Conservation (phyloP, 1,284 basidiomycete species). For the Ceratobasidium sp. region DNA sequence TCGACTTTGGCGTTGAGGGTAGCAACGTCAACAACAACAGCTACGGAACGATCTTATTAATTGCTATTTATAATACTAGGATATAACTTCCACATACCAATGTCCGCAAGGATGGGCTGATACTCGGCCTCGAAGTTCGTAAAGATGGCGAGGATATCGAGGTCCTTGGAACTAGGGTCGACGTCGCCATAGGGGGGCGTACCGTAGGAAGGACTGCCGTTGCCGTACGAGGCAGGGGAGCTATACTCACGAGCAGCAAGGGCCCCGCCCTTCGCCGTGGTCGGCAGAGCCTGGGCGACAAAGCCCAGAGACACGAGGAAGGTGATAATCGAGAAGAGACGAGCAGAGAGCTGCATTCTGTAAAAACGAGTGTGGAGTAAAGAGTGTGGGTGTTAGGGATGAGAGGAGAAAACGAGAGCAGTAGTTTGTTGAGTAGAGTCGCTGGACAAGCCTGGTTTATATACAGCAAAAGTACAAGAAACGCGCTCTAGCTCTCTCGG, state of each 20-base stretch:
- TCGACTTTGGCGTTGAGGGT: neutral
- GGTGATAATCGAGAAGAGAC: constrained; percentile 29
- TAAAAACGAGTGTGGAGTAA: constrained; percentile 4
- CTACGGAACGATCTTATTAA: neutral
- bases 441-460: neutral
- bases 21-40: neutral
- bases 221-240: neutral
- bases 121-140: neutral
- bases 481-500: no score
- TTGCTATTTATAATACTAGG: no score
- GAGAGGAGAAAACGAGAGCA: neutral
- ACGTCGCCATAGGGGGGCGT: neutral
- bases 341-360: constrained; percentile 19
- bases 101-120: neutral
- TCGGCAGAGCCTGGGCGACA: constrained; percentile 22
- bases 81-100: no score
- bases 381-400: neutral
- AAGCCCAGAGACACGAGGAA: constrained; percentile 14
- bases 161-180: neutral
- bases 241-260: constrained; percentile 26
- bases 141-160: neutral
- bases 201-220: constrained; percentile 5
- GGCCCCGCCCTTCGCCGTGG: neutral
- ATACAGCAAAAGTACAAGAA: no score
- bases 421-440: neutral